These are phyloP conservation scores for Herpotrichia juniperi DNA, from an alignment of 2,329 filamentous ascomycete genomes.

Conservation along the genomic window DNA sequence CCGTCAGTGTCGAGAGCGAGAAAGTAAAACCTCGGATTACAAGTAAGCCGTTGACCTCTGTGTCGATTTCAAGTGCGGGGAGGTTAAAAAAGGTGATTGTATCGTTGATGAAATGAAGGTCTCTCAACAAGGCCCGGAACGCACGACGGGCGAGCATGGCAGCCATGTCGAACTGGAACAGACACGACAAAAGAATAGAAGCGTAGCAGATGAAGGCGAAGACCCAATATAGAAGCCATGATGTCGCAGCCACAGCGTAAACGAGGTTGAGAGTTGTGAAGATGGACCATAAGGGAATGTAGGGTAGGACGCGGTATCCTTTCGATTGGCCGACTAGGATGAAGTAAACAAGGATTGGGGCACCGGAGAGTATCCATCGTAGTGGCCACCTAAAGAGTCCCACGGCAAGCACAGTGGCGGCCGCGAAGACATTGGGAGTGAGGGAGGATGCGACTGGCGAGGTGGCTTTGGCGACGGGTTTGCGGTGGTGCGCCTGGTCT, in stretches of 20 bases:
- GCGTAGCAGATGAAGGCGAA: slow-evolving; percentile 53
- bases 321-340: slow-evolving; percentile 44
- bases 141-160: slow-evolving; percentile 44
- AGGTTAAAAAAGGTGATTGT: slow-evolving; percentile 57
- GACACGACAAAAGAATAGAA: slow-evolving; percentile 48
- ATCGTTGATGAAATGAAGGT: slow-evolving; percentile 59
- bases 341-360: slow-evolving; percentile 45
- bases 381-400: slow-evolving; percentile 34
- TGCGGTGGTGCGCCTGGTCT: not conserved
- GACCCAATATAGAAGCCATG: slow-evolving; percentile 57
- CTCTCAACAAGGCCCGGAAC: slow-evolving; percentile 46
- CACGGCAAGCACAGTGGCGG: slow-evolving; percentile 9
- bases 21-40: slow-evolving; percentile 60
- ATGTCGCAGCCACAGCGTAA: slow-evolving; percentile 57
- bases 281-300: slow-evolving; percentile 55
- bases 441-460: not conserved
- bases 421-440: slow-evolving; percentile 16
- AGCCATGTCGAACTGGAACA: slow-evolving; percentile 54
- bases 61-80: slow-evolving; percentile 61
- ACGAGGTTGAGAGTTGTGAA: slow-evolving; percentile 54
- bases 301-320: slow-evolving; percentile 50
- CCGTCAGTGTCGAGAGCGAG: slow-evolving; percentile 56
- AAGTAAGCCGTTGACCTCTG: slow-evolving; percentile 59
- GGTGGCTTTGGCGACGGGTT: not conserved
- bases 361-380: slow-evolving; percentile 51